Evolutionary conservation across 352 stramenopile species (phyloP), one percentile per base, ranked within the genome.

Genomic region (Phytophthora sp.): DNA sequence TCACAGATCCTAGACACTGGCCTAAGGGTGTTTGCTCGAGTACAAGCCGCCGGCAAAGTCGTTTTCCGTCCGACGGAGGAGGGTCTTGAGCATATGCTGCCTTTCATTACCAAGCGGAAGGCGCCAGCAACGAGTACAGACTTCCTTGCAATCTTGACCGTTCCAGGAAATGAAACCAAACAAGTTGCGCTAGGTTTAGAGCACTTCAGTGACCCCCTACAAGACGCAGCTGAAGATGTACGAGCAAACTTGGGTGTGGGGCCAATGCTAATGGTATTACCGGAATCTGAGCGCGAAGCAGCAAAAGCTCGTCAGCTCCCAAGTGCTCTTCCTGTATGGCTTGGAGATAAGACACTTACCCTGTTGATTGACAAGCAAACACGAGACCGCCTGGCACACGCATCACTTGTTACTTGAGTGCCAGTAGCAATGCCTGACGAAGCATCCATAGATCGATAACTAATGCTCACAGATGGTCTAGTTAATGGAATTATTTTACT

Each of bases 1-100:
- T n/a, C 31, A 13, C 35, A 88, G 68, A 82, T 97, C 27, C 65
- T 97, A 17, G 91, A 97, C 66, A 95, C 88, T 23, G 91, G 91
- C 2, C 60, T 97, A n/a, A 84, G 88, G 13, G 84, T 94, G 30
- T 97, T 97, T 65, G 81, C 89, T 50, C 87, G 87, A 43, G 80
- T 88, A 9, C 75, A 79, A 27, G 54, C 72, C 13, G 69, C 70
- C 8, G 64, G 76, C 3, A 73, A 69, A 5, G 69, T 82, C 20
- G 61, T 88, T 41, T 97, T 94, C 49, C 84, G 91, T 4, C 72
- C 90, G 1, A 87, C 83, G 9, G 84, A 95, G 44, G 91, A 97
- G 51, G 91, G 87, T 4, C 69, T 97, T 20, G 68, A 56, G 0
- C 39, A 87, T 23, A 62, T 97, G 24, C 67, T 95, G 7, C 84